phyloP scores from a whole-genome alignment of 2,329 filamentous ascomycete genomes.

The Thermoascus crustaceus region DNA sequence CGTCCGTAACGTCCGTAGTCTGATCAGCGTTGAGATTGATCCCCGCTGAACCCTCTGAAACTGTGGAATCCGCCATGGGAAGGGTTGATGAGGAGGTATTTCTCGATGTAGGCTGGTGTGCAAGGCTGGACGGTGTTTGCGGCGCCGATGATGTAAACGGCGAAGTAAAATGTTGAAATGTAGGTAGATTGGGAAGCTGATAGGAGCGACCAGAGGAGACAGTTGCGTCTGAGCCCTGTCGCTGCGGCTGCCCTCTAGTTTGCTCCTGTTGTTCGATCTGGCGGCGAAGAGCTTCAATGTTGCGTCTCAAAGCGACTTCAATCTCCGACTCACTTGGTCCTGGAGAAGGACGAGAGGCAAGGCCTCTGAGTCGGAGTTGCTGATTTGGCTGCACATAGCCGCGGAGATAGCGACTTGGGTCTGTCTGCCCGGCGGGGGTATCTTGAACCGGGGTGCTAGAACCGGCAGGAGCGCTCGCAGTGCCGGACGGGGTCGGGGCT shows the following conservation, averaged over 20 bases:
- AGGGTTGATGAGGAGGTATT: no score
- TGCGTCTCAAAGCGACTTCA: constrained; percentile 14
- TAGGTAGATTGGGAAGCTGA: background rate
- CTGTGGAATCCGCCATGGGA: no score
- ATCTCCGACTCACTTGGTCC: constrained; percentile 12
- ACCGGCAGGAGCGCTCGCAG: constrained; percentile 8
- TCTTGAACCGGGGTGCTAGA: constrained; percentile 1
- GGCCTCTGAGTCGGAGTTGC: constrained; percentile 10
- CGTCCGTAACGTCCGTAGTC: no score
- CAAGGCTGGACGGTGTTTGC: background rate
- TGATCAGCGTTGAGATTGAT: background rate
- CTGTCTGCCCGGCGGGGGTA: no score
- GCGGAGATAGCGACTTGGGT: no score
- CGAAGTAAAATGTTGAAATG: constrained; percentile 1
- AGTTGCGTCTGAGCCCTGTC: constrained; percentile 1
- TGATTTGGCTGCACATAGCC: constrained; percentile 1
- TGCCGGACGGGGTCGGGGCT: constrained; percentile 12
- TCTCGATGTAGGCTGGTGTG: background rate
- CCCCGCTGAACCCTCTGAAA: no score
- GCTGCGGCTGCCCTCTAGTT: constrained; percentile 4
- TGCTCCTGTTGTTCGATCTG: constrained; percentile 14
- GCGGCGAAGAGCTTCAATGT: constrained; percentile 15
- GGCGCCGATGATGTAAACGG: background rate
- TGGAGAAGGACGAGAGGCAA: constrained; percentile 2
- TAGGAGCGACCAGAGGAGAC: background rate